Conservation (phyloP, 169 alveolate genomes). For the Plasmodium vinckei region DNA sequence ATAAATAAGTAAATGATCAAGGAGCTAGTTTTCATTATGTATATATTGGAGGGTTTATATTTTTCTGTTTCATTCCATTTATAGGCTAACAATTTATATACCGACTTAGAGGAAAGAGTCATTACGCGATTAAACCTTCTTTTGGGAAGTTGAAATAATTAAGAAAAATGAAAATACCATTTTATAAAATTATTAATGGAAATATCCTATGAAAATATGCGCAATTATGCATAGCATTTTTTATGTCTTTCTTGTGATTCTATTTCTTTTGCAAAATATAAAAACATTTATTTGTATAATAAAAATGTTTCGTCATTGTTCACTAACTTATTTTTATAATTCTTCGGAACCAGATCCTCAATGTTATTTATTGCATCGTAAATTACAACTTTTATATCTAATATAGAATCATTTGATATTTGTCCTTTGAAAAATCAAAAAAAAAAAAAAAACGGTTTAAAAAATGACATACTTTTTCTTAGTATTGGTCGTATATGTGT, state of each 20-base stretch:
- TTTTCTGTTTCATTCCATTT: neutral
- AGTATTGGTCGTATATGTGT: too few relatives aligned
- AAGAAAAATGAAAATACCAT: neutral
- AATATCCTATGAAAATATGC: neutral
- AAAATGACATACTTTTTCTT: neutral
- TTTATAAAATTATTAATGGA: neutral
- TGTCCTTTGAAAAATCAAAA: neutral
- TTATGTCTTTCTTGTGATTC: neutral
- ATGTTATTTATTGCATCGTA: slow-evolving; percentile 7
- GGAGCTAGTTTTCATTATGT: too few relatives aligned
- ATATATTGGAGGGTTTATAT: neutral
- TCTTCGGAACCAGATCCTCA: neutral
- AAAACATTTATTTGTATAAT: neutral
- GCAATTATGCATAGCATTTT: neutral
- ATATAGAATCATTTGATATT: slow-evolving; percentile 10
- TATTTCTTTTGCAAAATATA: slow-evolving; percentile 1
- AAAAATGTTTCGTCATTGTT: slow-evolving; percentile 12
- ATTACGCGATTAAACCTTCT: slow-evolving; percentile 15
- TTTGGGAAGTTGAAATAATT: neutral
- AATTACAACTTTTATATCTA: slow-evolving; percentile 49
- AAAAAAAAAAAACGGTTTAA: neutral
- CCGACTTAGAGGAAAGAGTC: slow-evolving; percentile 31
- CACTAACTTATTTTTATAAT: slow-evolving; percentile 1
- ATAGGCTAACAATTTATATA: slow-evolving; percentile 38
- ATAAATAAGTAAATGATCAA: too few relatives aligned